Evolutionary conservation across 2,329 filamentous ascomycete genomes (phyloP).

Genomic region (Botryotinia narcissicola): DNA sequence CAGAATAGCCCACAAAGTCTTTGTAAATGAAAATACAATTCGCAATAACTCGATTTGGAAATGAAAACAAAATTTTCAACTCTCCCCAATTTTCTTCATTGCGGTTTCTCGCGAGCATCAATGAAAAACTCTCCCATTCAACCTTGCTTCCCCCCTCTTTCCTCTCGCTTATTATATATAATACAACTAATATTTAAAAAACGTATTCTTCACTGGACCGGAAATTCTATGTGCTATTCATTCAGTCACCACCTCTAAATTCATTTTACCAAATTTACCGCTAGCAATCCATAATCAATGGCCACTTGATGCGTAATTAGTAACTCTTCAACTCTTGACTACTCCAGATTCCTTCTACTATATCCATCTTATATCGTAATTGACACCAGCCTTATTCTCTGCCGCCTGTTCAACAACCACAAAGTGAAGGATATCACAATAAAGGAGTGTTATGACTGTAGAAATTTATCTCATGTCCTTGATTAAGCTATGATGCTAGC

Average conservation of each 20-base stretch:
- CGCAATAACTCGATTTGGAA: too few species aligned
- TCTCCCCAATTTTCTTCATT: not conserved
- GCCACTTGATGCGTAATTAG: not conserved
- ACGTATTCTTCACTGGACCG: not conserved
- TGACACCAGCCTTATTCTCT: not conserved
- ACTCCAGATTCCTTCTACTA: not conserved
- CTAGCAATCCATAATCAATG: not conserved
- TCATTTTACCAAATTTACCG: too few species aligned
- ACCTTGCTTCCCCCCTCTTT: not conserved
- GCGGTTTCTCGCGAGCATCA: not conserved
- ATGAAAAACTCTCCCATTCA: not conserved
- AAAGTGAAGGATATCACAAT: not conserved
- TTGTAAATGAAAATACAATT: not conserved
- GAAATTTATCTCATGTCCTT: not conserved
- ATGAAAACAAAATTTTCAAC: not conserved
- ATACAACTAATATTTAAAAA: not conserved
- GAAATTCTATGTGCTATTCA: not conserved
- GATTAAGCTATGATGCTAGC: not conserved
- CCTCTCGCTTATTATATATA: not conserved
- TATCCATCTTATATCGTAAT: not conserved
- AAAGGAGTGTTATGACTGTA: not conserved
- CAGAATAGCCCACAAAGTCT: not conserved
- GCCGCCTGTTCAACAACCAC: too few species aligned
- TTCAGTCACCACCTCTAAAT: not conserved
- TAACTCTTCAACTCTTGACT: accelerated